Percentiles rank a stretch among this genome's conserved stretches.
These are phyloP conservation scores for Pleurotus tuoliensis DNA, from an alignment of 768 basidiomycete species.

Conservation along the genomic window DNA sequence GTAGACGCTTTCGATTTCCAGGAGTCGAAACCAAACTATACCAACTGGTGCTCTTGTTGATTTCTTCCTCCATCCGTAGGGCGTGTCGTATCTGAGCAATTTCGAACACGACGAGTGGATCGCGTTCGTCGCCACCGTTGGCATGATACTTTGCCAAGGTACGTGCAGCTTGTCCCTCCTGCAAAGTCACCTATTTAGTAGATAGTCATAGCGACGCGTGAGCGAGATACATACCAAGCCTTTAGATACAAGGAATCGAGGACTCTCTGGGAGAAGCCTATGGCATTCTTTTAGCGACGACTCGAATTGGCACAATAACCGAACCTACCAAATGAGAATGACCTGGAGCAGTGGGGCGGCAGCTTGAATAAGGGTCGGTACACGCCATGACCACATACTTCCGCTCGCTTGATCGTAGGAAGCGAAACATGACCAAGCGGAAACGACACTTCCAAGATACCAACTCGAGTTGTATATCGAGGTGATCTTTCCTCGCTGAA, in stretches of 20 bases:
- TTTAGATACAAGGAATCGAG: conserved; percentile 61
- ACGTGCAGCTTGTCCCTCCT: conserved; percentile 55
- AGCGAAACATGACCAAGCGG: conserved; percentile 47
- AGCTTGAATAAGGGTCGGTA: conserved; percentile 63
- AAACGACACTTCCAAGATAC: conserved; percentile 70
- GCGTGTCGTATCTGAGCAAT: conserved; percentile 71
- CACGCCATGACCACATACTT: conserved; percentile 59
- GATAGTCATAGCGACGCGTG: background rate
- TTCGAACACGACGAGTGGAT: conserved; percentile 54
- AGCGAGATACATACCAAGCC: conserved; percentile 39
- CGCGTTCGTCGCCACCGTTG: conserved; percentile 50
- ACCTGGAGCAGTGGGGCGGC: conserved; percentile 54
- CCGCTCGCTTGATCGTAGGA: conserved; percentile 31
- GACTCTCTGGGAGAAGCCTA: conserved; percentile 68
- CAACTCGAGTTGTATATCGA: conserved; percentile 69
- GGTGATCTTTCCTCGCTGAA: conserved; percentile 49
- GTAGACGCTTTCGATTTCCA: conserved; percentile 68
- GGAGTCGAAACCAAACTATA: conserved; percentile 51
- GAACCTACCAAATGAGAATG: conserved; percentile 43
- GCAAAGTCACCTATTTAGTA: background rate
- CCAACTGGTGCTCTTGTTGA: conserved; percentile 44
- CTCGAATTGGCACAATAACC: background rate
- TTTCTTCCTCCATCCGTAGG: conserved; percentile 57
- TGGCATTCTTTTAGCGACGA: background rate
- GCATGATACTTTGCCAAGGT: conserved; percentile 75